Percentiles rank a stretch among this genome's conserved stretches.
Evolutionary conservation across 306 rosid genomes (phyloP).

Genomic region (Trifolium fragiferum): DNA sequence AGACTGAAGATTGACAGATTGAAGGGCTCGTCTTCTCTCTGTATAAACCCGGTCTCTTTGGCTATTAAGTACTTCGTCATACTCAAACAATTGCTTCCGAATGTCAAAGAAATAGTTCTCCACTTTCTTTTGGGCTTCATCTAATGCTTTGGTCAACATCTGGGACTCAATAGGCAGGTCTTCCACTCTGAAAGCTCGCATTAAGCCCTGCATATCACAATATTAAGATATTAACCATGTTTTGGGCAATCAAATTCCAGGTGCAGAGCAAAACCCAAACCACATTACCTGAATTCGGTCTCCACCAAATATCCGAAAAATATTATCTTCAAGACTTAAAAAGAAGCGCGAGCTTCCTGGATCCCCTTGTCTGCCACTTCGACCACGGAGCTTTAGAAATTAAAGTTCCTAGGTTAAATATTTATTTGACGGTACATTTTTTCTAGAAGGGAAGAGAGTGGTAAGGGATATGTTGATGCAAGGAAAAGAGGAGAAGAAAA

Average conservation of each 20-base stretch:
- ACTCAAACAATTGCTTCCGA: constrained; percentile 95
- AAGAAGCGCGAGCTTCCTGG: constrained; percentile 98
- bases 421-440: constrained; percentile 24
- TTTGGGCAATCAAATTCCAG: constrained; percentile 28
- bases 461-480: constrained; percentile 22
- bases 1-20: constrained; percentile 79
- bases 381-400: constrained; percentile 81
- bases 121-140: constrained; percentile 98
- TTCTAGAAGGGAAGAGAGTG: background rate
- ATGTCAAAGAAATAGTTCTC: constrained; percentile 96
- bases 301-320: constrained; percentile 96
- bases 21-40: constrained; percentile 95
- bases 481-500: constrained; percentile 33
- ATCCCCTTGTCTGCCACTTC: constrained; percentile 97
- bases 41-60: constrained; percentile 95
- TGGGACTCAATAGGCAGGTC: constrained; percentile 95
- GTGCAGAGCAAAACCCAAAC: constrained; percentile 34
- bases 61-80: constrained; percentile 92
- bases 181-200: constrained; percentile 97
- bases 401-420: constrained; percentile 33
- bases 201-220: constrained; percentile 75
- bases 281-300: constrained; percentile 85
- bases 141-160: constrained; percentile 98
- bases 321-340: constrained; percentile 95
- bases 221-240: constrained; percentile 10